These are phyloP conservation scores for Phragmites australis DNA, from an alignment of 176 grass and related monocot genomes.

Conservation along the genomic window DNA sequence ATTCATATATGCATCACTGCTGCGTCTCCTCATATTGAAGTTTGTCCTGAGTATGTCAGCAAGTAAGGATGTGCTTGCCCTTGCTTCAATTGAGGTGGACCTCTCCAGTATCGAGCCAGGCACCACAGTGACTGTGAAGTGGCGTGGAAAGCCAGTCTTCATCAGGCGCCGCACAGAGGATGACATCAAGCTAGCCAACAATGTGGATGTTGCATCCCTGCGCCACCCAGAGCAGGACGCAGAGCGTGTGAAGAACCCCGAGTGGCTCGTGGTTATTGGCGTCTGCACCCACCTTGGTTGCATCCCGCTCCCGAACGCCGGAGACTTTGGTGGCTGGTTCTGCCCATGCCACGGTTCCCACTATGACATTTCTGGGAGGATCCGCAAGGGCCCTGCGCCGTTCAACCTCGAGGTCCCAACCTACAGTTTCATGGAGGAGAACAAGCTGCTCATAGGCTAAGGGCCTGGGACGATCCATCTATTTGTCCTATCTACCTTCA, in stretches of 20 bases:
- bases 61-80: conserved; percentile 82
- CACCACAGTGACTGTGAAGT: conserved; percentile 85
- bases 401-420: conserved; percentile 88
- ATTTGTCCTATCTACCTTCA: conserved; percentile 33
- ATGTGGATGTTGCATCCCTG: conserved; percentile 64
- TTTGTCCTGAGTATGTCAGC: conserved; percentile 95
- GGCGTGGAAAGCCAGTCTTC: conserved; percentile 91
- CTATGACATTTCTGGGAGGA: conserved; percentile 81
- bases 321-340: conserved; percentile 90
- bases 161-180: conserved; percentile 80
- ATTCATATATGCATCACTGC: conserved; percentile 77
- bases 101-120: conserved; percentile 81
- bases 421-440: conserved; percentile 80
- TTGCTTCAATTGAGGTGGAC: conserved; percentile 82
- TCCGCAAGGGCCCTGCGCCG: conserved; percentile 87
- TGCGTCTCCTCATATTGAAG: conserved; percentile 79
- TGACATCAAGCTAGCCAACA: conserved; percentile 86
- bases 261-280: conserved; percentile 85
- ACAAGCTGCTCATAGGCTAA: conserved; percentile 82
- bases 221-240: conserved; percentile 72
- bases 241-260: conserved; percentile 73
- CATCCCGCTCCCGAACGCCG: conserved; percentile 83
- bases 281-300: conserved; percentile 92
- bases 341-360: conserved; percentile 92
- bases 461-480: not conserved